Conservation (phyloP, 768 basidiomycete species). For the Boletus pseudo-olivaceus region DNA sequence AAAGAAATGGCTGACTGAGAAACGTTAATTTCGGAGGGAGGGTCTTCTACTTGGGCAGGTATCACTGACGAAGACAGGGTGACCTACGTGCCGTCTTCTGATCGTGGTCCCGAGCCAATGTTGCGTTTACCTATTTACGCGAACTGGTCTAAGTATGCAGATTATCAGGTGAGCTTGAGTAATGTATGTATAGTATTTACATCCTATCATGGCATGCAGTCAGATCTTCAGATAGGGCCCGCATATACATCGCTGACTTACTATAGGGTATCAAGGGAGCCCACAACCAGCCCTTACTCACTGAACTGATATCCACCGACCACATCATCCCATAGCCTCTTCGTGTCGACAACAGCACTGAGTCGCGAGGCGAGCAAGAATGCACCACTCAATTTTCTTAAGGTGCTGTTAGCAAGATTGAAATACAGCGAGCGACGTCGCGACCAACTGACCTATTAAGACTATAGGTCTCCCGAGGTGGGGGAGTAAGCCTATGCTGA, state of each 20-base stretch:
- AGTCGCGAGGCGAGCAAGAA: slow-evolving; percentile 78
- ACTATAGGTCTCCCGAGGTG: slow-evolving; percentile 92
- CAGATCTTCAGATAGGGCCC: neutral
- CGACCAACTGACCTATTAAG: slow-evolving; percentile 66
- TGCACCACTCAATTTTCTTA: slow-evolving; percentile 76
- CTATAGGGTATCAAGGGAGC: neutral
- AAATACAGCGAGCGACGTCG: neutral
- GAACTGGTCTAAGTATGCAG: no score
- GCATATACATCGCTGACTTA: neutral
- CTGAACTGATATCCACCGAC: slow-evolving; percentile 31
- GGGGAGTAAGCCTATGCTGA: slow-evolving; percentile 81
- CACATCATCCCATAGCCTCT: slow-evolving; percentile 70
- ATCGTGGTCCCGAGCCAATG: neutral
- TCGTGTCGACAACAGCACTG: slow-evolving; percentile 69
- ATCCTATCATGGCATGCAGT: neutral
- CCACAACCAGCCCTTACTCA: neutral
- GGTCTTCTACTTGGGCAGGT: neutral
- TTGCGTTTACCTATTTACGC: neutral
- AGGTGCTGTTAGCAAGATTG: neutral
- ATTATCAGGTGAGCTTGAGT: neutral
- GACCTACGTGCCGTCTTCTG: neutral
- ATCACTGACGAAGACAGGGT: neutral
- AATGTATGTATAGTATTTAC: neutral
- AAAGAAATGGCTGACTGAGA: neutral
- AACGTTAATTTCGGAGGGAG: neutral